Base-by-base conservation (phyloP, 2,329 filamentous ascomycete genomes). In the Stagonosporopsis rhizophila region DNA sequence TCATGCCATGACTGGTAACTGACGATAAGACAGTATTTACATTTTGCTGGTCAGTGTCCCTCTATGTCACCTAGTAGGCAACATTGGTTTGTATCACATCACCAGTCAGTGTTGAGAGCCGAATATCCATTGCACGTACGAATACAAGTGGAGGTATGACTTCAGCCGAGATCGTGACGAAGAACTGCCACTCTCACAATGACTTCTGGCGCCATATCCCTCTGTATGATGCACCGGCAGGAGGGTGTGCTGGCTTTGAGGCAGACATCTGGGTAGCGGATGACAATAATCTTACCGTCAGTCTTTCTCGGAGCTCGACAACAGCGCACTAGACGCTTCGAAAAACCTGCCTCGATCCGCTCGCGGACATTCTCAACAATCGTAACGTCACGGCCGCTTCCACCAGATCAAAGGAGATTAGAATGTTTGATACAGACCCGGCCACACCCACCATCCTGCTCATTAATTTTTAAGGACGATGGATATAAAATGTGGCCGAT, bases 391-490 rank as follows among this genome's bases (percentile, higher is more conserved):
- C 67, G 6, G 32, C 41, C 2, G 61, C 67, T 3, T 66, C 57
- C 4, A 55, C 25, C 46, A 4, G 60, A 56, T 22, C 59, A 60
- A 40, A 78, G 41, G 52, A 65, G 44, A 42, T 64, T 39, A 88
- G 89, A 12, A 76, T 91, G 5, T 82, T 80, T 49, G 79, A 81
- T 39, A 60, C 68, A 11, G 71, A 75, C 27, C 69, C 74, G 0
- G 59, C 58, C 6, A 73, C 75, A 37, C 71, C 84, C 0, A 73
- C 90, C 0, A 79, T 84, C 5, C 79, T 92, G 4, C 80, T 92
- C 4, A 81, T 92, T 27, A 89, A 92, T 71, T 77, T 77, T 92
- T 69, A 92, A 92, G 74, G 86, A 82, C 2, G 71, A 80, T 23
- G 83, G 82, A 1, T 67, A 73, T 4, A 72, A 78, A 20, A 85